These are phyloP conservation scores for Eucalyptus microcorys DNA, from an alignment of 345 rosid species.

Conservation along the genomic window DNA sequence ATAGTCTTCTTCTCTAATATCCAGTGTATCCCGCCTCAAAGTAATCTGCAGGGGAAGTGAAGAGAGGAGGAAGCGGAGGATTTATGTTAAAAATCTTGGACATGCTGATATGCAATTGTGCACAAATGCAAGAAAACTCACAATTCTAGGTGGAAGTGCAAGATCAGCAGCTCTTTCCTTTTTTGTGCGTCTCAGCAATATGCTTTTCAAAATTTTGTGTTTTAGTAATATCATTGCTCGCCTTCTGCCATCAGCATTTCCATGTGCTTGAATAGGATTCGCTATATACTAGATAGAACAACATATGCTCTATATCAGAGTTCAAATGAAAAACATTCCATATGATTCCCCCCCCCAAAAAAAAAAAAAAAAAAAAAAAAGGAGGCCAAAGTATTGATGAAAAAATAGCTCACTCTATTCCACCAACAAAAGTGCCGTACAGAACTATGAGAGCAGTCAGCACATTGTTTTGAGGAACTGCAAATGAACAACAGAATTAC, in stretches of 20 bases:
- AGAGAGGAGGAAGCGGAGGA: neutral
- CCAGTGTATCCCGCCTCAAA: conserved; percentile 77
- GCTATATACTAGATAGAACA: conserved; percentile 49
- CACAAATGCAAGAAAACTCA: conserved; percentile 12
- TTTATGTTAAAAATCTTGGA: neutral
- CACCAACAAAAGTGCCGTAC: conserved; percentile 99
- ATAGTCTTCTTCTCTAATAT: conserved; percentile 75
- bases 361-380: neutral
- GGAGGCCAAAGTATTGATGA: neutral
- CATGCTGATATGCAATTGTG: neutral
- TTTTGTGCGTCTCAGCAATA: conserved; percentile 83
- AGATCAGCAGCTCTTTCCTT: conserved; percentile 97
- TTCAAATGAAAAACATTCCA: too few relatives aligned
- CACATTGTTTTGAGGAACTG: conserved; percentile 49
- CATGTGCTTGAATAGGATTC: conserved; percentile 50
- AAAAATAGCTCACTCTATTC: conserved; percentile 62
- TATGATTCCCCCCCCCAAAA: too few relatives aligned
- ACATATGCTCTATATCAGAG: neutral
- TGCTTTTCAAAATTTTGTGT: conserved; percentile 61
- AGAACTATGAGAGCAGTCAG: conserved; percentile 64
- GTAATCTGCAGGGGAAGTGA: conserved; percentile 33
- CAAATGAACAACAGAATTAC: neutral
- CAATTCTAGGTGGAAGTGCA: conserved; percentile 93
- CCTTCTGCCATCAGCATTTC: conserved; percentile 27
- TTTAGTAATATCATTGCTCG: conserved; percentile 90